These are phyloP conservation scores for Aureobasidium lini DNA, from an alignment of 2,329 filamentous ascomycete genomes.

Conservation along the genomic window DNA sequence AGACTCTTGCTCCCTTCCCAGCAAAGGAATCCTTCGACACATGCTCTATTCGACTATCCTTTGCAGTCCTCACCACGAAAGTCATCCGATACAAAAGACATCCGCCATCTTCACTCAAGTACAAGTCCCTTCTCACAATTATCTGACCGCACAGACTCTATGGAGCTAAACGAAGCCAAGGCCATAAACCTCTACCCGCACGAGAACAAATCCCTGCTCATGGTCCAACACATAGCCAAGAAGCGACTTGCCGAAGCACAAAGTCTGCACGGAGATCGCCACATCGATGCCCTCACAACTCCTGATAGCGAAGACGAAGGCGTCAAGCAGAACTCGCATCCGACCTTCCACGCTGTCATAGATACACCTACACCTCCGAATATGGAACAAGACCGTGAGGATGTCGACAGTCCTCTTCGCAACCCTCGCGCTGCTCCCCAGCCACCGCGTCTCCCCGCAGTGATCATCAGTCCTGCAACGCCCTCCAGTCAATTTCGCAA, in stretches of 20 bases:
- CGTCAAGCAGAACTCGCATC: not conserved
- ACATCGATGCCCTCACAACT: not conserved
- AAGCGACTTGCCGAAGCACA: not conserved
- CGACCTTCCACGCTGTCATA: slow-evolving; percentile 14
- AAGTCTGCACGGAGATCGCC: not conserved
- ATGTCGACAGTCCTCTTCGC: slow-evolving; percentile 50
- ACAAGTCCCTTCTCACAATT: slow-evolving; percentile 16
- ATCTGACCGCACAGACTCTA: slow-evolving; percentile 41
- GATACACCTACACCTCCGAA: slow-evolving; percentile 17
- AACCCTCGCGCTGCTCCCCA: slow-evolving; percentile 52
- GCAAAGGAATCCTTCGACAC: not conserved
- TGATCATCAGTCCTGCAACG: slow-evolving; percentile 50
- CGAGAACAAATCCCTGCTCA: slow-evolving; percentile 55
- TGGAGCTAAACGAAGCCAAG: slow-evolving; percentile 55
- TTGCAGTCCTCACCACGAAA: slow-evolving; percentile 4
- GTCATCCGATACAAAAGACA: slow-evolving; percentile 12
- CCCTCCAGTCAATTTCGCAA: slow-evolving; percentile 25
- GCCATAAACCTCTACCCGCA: slow-evolving; percentile 55
- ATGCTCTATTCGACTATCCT: not conserved
- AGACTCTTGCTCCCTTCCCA: not conserved
- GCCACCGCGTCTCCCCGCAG: slow-evolving; percentile 39
- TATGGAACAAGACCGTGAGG: not conserved
- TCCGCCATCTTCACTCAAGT: slow-evolving; percentile 10
- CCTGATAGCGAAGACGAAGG: slow-evolving; percentile 3
- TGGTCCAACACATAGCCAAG: slow-evolving; percentile 46